These are phyloP conservation scores for Colletotrichum cordylinicola DNA, from an alignment of 2,329 filamentous ascomycete species.

Conservation along the genomic window DNA sequence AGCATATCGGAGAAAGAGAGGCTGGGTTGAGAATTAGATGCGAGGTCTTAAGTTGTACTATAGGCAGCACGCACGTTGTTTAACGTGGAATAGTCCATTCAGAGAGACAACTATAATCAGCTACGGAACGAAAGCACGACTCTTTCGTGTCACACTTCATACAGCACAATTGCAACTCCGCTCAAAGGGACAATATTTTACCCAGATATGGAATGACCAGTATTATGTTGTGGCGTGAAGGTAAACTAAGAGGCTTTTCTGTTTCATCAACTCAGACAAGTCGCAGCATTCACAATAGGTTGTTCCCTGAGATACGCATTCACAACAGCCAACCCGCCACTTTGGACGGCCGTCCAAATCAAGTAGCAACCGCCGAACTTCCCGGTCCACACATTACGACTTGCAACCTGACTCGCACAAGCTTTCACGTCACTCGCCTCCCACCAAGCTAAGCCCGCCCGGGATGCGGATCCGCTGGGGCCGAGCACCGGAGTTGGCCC, in stretches of 20 bases:
- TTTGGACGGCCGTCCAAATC: background rate
- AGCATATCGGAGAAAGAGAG: background rate
- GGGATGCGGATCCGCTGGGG: background rate
- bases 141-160: background rate
- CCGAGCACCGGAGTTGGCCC: background rate
- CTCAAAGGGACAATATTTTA: too few relatives aligned
- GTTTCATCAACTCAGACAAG: rapidly evolving
- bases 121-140: background rate
- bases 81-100: rapidly evolving
- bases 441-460: background rate
- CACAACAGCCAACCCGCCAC: background rate
- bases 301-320: background rate
- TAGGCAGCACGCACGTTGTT: background rate
- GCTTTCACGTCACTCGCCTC: background rate
- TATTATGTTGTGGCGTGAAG: too few relatives aligned
- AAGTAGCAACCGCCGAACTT: background rate
- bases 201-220: too few relatives aligned
- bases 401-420: background rate
- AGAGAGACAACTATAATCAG: background rate
- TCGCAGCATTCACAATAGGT: background rate
- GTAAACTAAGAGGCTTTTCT: rapidly evolving
- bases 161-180: too few relatives aligned
- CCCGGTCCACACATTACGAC: background rate
- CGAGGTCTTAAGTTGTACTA: background rate
- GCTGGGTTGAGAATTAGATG: background rate